Evolutionary conservation across 768 basidiomycete genomes (phyloP).

Genomic region (Russula compacta): DNA sequence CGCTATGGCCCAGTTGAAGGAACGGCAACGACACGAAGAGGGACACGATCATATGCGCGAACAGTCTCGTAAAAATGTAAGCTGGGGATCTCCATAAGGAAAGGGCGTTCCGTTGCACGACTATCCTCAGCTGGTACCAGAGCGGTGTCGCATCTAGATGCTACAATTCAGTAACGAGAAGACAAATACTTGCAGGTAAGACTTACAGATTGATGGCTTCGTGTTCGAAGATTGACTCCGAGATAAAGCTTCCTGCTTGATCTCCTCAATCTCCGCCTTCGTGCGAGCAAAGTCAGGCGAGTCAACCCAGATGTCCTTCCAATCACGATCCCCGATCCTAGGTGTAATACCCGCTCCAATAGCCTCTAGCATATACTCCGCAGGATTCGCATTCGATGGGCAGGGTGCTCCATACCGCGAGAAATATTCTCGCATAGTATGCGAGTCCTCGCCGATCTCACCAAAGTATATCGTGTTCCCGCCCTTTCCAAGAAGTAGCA

Average conservation of each 20-base stretch:
- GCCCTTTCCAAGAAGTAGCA: conserved; percentile 63
- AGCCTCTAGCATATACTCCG: conserved; percentile 70
- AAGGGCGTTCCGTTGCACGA: conserved; percentile 58
- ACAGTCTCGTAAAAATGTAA: conserved; percentile 78
- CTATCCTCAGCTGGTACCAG: conserved; percentile 61
- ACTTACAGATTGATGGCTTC: conserved; percentile 11
- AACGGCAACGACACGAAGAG: conserved; percentile 71
- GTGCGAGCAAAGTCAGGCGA: conserved; percentile 45
- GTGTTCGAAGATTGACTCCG: background rate
- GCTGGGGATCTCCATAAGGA: conserved; percentile 80
- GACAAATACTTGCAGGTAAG: too few species aligned
- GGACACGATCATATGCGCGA: conserved; percentile 63
- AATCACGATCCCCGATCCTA: conserved; percentile 69
- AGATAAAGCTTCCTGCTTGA: conserved; percentile 28
- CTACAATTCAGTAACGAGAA: conserved; percentile 32
- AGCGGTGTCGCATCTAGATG: conserved; percentile 47
- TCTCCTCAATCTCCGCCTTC: conserved; percentile 33
- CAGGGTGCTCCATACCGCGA: conserved; percentile 64
- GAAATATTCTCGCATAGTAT: conserved; percentile 68
- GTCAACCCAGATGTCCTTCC: conserved; percentile 80
- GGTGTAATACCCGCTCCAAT: conserved; percentile 78
- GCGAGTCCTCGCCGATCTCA: conserved; percentile 72
- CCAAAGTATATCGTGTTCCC: conserved; percentile 93
- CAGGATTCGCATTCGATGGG: conserved; percentile 71
- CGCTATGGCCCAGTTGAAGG: conserved; percentile 58